Evolutionary conservation across 768 basidiomycete genomes (phyloP), one percentile per base, ranked within the genome.

Genomic region (Auricularia sp.): DNA sequence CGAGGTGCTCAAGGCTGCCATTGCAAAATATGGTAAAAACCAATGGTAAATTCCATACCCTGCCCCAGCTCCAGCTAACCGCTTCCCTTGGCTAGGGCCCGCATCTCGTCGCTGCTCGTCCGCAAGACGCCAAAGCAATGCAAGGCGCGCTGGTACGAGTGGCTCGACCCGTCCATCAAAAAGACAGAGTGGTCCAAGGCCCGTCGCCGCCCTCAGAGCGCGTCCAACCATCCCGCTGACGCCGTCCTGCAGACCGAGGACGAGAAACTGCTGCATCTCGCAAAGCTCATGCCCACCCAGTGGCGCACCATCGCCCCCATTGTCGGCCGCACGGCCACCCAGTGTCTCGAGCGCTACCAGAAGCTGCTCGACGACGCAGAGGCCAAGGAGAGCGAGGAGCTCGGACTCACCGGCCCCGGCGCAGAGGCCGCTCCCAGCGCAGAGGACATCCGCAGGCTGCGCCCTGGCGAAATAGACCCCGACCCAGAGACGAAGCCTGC

Each of bases 141-240:
- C 80, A 99, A 99, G 76, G 93, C 93, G 1, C 90, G 93, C 47
- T 98, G 96, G 96, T 98, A 96, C 72, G 96, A 98, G 78, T 98
- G 97, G 97, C 79, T 98, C 61, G 97, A 99, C 77, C 97, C 97
- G 5, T 95, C 93, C 62, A 99, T 98, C 77, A 98, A 98, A 77
- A 99, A 99, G 81, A 98, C 96, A 18, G 97, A 98, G 75, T 99
- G 97, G 97, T 97, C 95, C 58, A 98, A 98, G 79, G 94, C 88
- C 66, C 59, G 39, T 42, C 2, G 12, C 12, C 39, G 82, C 75
- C 12, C 16, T 11, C 16, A 42, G 16, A 21, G 14, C 6, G 47
- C 11, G 56, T 23, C 56, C 21, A 35, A 33, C 29, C 56, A 29
- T 8, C 56, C 12, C 10, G 59, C 59, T 65, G 53, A 62, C 21